These are phyloP conservation scores for Syzygium malaccense DNA, from an alignment of 441 rosid genomes.

Conservation along the genomic window DNA sequence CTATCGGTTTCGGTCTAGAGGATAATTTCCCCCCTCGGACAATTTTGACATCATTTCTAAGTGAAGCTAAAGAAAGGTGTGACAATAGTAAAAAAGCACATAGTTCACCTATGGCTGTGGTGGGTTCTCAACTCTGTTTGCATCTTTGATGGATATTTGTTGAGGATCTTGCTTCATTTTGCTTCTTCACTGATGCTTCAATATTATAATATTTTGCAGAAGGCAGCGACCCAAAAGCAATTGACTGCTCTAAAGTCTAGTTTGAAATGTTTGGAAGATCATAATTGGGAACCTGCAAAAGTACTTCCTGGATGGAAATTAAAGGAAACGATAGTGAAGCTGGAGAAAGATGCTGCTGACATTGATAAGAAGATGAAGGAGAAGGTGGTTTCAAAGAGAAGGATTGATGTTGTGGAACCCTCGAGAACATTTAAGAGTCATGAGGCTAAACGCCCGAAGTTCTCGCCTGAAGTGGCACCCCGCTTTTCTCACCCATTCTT, in stretches of 20 bases:
- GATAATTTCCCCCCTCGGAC: slow-evolving; percentile 46
- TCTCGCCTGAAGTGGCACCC: slow-evolving; percentile 27
- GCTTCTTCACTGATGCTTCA: background rate
- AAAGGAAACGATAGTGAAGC: slow-evolving; percentile 33
- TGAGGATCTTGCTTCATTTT: background rate
- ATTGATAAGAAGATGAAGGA: slow-evolving; percentile 31
- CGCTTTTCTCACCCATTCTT: slow-evolving; percentile 22
- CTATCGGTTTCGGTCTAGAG: slow-evolving; percentile 44
- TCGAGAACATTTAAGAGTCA: slow-evolving; percentile 22
- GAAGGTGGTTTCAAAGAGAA: slow-evolving; percentile 30
- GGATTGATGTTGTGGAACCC: slow-evolving; percentile 26
- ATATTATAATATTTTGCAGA: slow-evolving; percentile 26
- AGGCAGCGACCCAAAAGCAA: slow-evolving; percentile 36
- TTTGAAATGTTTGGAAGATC: slow-evolving; percentile 44
- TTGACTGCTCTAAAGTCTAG: slow-evolving; percentile 38
- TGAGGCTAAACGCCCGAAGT: slow-evolving; percentile 43
- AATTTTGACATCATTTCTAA: slow-evolving; percentile 39
- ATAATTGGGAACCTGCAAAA: slow-evolving; percentile 35
- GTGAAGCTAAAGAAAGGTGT: slow-evolving; percentile 37
- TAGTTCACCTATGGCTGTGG: slow-evolving; percentile 26
- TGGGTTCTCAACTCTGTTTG: slow-evolving; percentile 9
- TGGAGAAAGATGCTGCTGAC: slow-evolving; percentile 45
- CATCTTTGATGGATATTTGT: background rate
- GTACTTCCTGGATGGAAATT: slow-evolving; percentile 48
- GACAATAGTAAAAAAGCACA: slow-evolving; percentile 27